phyloP scores from a whole-genome alignment of 441 rosid species.

The Sinapis alba region DNA sequence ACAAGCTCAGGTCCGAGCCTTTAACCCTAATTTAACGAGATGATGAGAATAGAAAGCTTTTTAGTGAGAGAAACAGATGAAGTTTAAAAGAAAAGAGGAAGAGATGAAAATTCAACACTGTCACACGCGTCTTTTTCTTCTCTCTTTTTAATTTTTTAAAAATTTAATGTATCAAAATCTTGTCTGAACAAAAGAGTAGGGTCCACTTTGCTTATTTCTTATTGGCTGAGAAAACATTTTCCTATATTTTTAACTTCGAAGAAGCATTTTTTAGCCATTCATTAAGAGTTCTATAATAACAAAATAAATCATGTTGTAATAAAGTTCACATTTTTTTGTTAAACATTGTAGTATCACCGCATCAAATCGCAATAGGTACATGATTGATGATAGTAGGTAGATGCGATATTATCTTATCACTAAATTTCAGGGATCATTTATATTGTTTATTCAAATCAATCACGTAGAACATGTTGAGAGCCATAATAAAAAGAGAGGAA shows the following conservation, averaged over 20 bases:
- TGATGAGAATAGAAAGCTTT: constrained; percentile 5
- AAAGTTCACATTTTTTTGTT: constrained; percentile 1
- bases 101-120: constrained; percentile 39
- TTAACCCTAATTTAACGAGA: constrained; percentile 16
- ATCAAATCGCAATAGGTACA: constrained; percentile 29
- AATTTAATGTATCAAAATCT: neutral
- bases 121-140: constrained; percentile 46
- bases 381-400: constrained; percentile 38
- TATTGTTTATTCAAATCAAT: neutral
- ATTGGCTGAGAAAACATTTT: constrained; percentile 16
- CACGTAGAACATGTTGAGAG: constrained; percentile 10
- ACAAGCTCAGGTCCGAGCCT: constrained; percentile 6
- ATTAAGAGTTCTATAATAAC: neutral
- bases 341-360: constrained; percentile 6
- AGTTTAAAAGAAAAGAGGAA: constrained; percentile 18
- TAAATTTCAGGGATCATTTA: constrained; percentile 17
- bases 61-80: constrained; percentile 39
- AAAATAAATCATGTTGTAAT: constrained; percentile 2
- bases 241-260: neutral
- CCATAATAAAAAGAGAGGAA: too few species aligned
- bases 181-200: constrained; percentile 21
- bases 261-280: neutral
- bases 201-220: constrained; percentile 20
- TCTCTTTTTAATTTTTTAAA: neutral
- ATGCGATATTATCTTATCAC: constrained; percentile 25